Evolutionary conservation across 2,329 filamentous ascomycete species (phyloP), one percentile per base, ranked within the genome.

Genomic region (Stemphylium beticola): DNA sequence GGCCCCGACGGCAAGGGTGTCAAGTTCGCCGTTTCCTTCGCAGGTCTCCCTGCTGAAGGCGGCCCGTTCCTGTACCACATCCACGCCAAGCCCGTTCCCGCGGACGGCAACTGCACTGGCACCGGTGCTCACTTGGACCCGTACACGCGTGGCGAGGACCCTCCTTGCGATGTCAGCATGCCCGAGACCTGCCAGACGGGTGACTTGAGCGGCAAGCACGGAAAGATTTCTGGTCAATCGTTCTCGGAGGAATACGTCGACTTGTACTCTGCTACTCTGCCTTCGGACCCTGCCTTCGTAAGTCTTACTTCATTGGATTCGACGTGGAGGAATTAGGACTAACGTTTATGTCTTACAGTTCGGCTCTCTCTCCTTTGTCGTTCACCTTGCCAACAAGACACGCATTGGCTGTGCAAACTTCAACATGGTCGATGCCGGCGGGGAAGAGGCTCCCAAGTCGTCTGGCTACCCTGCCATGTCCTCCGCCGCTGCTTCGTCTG

Each of bases 351-450:
- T 31, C 15, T 43, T 33, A 33, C 18, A 54, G 51, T 78, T 85
- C 53, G 83, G 83, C 43, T 79, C 83, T 64, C 76, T 79, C 38
- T 83, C 80, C 41, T 68, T 86, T 50, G 83, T 86, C 37, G 69
- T 87, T 36, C 83, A 86, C 62, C 75, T 73, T 41, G 70, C 77
- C 45, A 82, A 85, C 72, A 79, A 78, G 60, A 82, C 79, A 7
- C 79, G 81, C 58, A 76, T 86, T 63, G 79, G 80, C 26, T 87
- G 84, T 74, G 84, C 81, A 53, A 85, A 85, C 71, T 85, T 86
- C 68, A 71, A 62, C 36, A 53, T 55, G 34, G 20, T 66, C 91
- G 7, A 89, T 83, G 57, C 87, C 83, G 11, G 84, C 78, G 53
- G 53, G 31, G 41, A 52, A 15, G 37, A 42, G 22, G 12, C 32